Evolutionary conservation across 2,329 filamentous ascomycete species (phyloP).

Genomic region (Colletotrichum eremochloae): DNA sequence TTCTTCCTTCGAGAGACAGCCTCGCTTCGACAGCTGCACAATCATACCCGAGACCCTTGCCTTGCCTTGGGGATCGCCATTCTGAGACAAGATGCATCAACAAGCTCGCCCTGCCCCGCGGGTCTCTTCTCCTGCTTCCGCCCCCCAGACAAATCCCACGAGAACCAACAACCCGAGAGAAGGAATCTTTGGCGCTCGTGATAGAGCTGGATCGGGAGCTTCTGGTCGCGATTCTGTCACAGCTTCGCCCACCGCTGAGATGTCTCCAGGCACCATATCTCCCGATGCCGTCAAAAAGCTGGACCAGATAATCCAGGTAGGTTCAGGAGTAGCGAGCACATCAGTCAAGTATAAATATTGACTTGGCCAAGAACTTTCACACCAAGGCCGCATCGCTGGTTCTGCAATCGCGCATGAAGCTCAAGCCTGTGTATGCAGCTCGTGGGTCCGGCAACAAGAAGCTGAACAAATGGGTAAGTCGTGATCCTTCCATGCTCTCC

Average conservation of each 20-base stretch:
- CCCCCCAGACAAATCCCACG: conserved; percentile 78
- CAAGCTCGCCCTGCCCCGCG: conserved; percentile 82
- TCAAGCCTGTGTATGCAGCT: conserved; percentile 69
- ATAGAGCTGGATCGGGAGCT: conserved; percentile 60
- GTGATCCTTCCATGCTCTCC: not conserved
- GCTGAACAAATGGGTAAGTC: conserved; percentile 88
- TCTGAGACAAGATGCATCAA: conserved; percentile 79
- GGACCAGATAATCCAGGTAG: conserved; percentile 92
- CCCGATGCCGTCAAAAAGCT: conserved; percentile 82
- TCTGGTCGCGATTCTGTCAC: conserved; percentile 53
- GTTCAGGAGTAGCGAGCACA: conserved; percentile 21
- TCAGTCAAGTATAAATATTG: not conserved
- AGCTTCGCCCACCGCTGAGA: conserved; percentile 64
- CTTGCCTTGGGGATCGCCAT: conserved; percentile 11
- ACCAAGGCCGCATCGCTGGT: conserved; percentile 89
- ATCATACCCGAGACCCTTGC: not conserved
- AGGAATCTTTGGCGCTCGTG: conserved; percentile 55
- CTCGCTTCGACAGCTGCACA: conserved; percentile 3
- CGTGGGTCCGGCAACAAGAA: conserved; percentile 62
- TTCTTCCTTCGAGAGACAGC: conserved; percentile 8
- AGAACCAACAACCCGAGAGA: conserved; percentile 84
- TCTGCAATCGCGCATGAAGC: conserved; percentile 81
- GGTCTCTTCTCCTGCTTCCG: conserved; percentile 79
- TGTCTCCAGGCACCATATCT: conserved; percentile 59
- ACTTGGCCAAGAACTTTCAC: conserved; percentile 81